These are phyloP conservation scores for Fusarium albidum DNA, from an alignment of 2,329 filamentous ascomycete species.

Conservation along the genomic window DNA sequence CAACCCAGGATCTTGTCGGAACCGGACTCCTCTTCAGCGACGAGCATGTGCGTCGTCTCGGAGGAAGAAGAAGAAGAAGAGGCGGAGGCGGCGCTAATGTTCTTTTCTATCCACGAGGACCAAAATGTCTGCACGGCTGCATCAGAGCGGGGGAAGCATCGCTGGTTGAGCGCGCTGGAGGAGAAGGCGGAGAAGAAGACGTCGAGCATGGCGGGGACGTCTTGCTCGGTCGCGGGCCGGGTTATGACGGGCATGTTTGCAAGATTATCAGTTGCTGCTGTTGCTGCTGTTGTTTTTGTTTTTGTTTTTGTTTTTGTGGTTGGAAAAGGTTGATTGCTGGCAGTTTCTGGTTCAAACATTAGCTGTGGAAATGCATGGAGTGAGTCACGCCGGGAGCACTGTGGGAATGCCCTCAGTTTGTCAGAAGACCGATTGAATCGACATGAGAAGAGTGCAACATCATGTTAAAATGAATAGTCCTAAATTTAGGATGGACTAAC, in stretches of 20 bases:
- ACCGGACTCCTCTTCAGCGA: slow-evolving; percentile 35
- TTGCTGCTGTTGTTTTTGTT: slow-evolving; percentile 4
- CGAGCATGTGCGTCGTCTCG: slow-evolving; percentile 38
- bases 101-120: slow-evolving; percentile 31
- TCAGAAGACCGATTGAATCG: no score
- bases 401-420: no score
- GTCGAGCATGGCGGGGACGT: slow-evolving; percentile 43
- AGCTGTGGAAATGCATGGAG: not conserved
- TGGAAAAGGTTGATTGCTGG: slow-evolving; percentile 5
- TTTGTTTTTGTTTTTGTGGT: not conserved
- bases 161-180: slow-evolving; percentile 41
- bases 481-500: no score
- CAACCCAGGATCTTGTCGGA: slow-evolving; percentile 41
- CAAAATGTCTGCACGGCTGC: slow-evolving; percentile 34
- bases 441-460: no score
- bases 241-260: slow-evolving; percentile 35
- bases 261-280: not conserved
- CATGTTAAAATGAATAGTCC: no score
- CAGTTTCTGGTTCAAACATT: no score
- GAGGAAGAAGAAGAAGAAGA: no score
- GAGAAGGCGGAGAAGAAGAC: slow-evolving; percentile 45
- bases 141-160: slow-evolving; percentile 40
- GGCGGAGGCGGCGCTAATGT: slow-evolving; percentile 43
- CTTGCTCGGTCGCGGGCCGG: slow-evolving; percentile 48
- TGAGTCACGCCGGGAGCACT: not conserved